phyloP scores from a whole-genome alignment of 1,284 basidiomycete species.

The Ustilago cynodontis region DNA sequence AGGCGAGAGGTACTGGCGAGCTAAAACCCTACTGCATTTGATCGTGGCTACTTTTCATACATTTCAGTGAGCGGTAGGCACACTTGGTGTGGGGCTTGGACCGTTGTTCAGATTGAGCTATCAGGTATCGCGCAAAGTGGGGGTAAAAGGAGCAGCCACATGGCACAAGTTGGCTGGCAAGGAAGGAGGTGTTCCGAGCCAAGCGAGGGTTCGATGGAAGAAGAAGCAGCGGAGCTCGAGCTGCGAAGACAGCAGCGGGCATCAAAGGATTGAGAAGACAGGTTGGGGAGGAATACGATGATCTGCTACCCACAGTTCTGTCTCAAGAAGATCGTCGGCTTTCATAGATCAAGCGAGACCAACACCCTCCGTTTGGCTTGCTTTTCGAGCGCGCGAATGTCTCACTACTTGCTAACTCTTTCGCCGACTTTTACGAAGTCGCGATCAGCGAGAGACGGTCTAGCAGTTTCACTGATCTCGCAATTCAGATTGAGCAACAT shows the following conservation, averaged over 20 bases:
- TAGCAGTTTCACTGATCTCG: too few relatives aligned
- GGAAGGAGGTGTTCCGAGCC: conserved; percentile 35
- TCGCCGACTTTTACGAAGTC: background rate
- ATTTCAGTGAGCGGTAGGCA: too few relatives aligned
- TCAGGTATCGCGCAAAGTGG: background rate
- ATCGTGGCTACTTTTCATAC: too few relatives aligned
- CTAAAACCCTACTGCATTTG: conserved; percentile 4
- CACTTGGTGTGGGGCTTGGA: conserved; percentile 4
- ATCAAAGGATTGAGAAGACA: background rate
- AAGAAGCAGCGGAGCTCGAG: conserved; percentile 22
- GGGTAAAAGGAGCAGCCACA: background rate
- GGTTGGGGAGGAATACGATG: background rate
- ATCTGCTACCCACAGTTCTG: background rate
- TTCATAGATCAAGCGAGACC: conserved; percentile 14
- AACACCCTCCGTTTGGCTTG: background rate
- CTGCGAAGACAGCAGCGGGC: background rate
- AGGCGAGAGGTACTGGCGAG: background rate
- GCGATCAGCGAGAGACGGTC: too few relatives aligned
- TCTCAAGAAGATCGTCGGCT: background rate
- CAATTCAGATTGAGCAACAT: too few relatives aligned
- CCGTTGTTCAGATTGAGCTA: background rate
- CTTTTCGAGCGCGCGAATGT: background rate
- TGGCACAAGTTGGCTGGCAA: conserved; percentile 17
- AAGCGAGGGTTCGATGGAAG: conserved; percentile 40
- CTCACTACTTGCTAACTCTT: background rate